Conservation (phyloP, 2,329 filamentous ascomycete genomes). For the Stachybotrys chartarum region DNA sequence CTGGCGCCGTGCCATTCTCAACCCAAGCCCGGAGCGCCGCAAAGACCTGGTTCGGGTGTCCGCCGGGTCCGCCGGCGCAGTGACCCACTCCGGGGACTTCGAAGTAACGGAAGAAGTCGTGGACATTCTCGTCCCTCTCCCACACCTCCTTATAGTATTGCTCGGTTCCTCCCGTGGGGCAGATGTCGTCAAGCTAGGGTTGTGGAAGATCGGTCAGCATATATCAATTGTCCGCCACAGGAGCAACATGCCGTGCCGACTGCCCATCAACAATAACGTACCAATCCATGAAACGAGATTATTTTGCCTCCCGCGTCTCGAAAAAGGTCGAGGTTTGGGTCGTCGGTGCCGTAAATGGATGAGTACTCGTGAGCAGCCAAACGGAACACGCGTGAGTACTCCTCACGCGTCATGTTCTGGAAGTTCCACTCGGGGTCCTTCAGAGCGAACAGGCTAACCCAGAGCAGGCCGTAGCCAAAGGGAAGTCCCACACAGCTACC, state of each 20-base stretch:
- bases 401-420: too few species aligned
- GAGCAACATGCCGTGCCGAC: neutral
- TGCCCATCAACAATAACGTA: neutral
- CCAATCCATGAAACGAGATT: constrained; percentile 6
- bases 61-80: constrained; percentile 16
- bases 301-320: too few species aligned
- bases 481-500: too few species aligned
- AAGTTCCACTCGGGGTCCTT: too few species aligned
- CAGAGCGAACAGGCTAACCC: too few species aligned
- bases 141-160: constrained; percentile 19
- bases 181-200: constrained; percentile 10
- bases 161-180: constrained; percentile 9
- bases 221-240: neutral
- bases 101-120: constrained; percentile 24
- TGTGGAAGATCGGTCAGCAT: neutral
- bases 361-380: too few species aligned
- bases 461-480: too few species aligned
- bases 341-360: too few species aligned
- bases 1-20: constrained; percentile 16
- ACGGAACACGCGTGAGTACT: too few species aligned
- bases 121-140: constrained; percentile 7
- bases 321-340: too few species aligned
- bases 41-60: constrained; percentile 14
- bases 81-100: constrained; percentile 24
- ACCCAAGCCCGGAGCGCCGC: constrained; percentile 19